Base-by-base conservation (phyloP, 495 filamentous ascomycete species). In the Aeminium ludgeri region DNA sequence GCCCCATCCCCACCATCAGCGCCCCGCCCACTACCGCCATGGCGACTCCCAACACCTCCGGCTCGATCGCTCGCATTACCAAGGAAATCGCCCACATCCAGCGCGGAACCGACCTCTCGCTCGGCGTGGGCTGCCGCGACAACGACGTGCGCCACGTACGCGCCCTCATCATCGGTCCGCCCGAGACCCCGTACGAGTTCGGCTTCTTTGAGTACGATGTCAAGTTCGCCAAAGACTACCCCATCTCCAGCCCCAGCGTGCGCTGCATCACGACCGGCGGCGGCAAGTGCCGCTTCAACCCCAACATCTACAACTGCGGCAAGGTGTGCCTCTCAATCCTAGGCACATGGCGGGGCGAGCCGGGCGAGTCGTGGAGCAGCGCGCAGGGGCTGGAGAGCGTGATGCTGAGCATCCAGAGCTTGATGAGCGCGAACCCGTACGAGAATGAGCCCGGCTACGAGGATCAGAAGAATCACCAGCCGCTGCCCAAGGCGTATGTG, bases 381-480 rank as follows among this genome's bases (percentile, higher is more conserved):
- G 91, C 89, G 2, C 89, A 96, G 56, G 86, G 89, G 13, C 65
- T 97, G 3, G 89, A 97, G 57, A 95, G 89, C 0, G 81, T 95
- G 36, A 58, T 97, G 23, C 73, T 96, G 23, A 96, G 89, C 4
- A 95, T 97, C 39, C 89, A 97, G 58, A 94, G 85, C 53, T 65
- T 97, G 20, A 86, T 97, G 78, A 91, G 85, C 1, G 61, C 73
- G 17, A 93, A 95, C 55, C 89, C 89, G 0, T 97, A 93, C 58
- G 83, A 89, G 58, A 92, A 95, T 49, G 89, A 97, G 54, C 89
- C 89, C 13, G 89, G 89, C 7, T 94, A 80, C 50, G 89, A 95
- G 50, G 69, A 79, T 38, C 72, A 76, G 15, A 68, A 72, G 16
- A 59, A 65, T 2, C 59, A 67, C 10, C 80, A 93, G 53, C 15